Evolutionary conservation across 2,329 filamentous ascomycete species (phyloP), one percentile per base, ranked within the genome.

Genomic region (Myriosclerotinia curreyana): DNA sequence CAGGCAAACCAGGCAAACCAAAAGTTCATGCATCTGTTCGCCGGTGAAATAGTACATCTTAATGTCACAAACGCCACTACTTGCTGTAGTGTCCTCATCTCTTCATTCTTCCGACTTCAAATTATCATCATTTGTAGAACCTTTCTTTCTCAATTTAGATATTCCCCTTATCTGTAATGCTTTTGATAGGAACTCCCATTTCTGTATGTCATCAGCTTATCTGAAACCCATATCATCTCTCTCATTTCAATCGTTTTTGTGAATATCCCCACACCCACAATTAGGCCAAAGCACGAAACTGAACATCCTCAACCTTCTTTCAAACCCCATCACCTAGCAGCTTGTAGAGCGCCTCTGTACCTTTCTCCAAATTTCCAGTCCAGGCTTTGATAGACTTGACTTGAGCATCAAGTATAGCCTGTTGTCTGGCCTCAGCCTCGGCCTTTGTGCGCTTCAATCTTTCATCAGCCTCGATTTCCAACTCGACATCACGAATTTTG

Each of bases 141-240:
- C 93, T 80, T 96, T 96, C 79, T 89, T 91, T 34, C 95, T 95
- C 36, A 98, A 77, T 79, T 93, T 98, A n/a, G n/a, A n/a, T n/a
- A n/a, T n/a, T n/a, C n/a, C 94, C 64, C 95, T 82, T 71, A 95
- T 86, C 78, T 96, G 92, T 80, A 99, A 86, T 69, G 93, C 95
- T 79, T 96, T 88, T 3, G 95, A 95, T 71, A 98, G 78, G 1
- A 92, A 80, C 71, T 95, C 90, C 52, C 91, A 87, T 72, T 96
- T 91, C 54, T 83, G 82, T 65, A 94, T 85, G 67, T 97, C 92
- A 75, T 98, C 94, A 55, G 84, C 86, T 71, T 95, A 96, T 59
- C 84, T 81, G 2, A 88, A 85, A 20, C 92, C 93, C 85, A 96
- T 96, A 69, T 97, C 82, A 74, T 97, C 91, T 54, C 94, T 83